Evolutionary conservation across 73 alveolate genomes (phyloP), one percentile per base, ranked within the genome.

Genomic region (Symbiodinium natans): DNA sequence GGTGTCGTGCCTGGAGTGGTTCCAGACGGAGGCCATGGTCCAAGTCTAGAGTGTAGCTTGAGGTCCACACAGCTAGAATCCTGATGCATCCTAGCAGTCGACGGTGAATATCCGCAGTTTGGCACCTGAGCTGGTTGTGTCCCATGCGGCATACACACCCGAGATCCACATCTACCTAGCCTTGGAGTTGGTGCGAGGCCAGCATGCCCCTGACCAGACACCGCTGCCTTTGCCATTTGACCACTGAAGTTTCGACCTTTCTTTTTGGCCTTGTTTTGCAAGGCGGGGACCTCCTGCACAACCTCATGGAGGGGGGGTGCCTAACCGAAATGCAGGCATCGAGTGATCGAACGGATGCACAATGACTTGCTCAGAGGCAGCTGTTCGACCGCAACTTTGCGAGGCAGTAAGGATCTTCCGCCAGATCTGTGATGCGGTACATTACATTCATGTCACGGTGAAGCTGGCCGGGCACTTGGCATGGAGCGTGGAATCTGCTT

Each of bases 261-360:
- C 56, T 43, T 43, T 56, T 8, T 21, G 25, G 74, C 33, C 74
- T 5, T 21, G 15, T 13, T 56, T 19, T 56, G 15, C 25, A 56
- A 90, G 97, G 97, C 9, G 97, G 97, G 29, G 97, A 90, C 52
- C 77, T 90, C n/a, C 41, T 90, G 56, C 87, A 90, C 80, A 39
- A 83, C 88, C 83, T 90, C 77, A 33, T 90, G 80, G 97, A 90
- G 27, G 77, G 39, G 3, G 97, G 97, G 21, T 82, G 88, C 89
- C 80, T 90, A 39, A 68, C 43, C 1, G 97, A 90, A 56, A 23
- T 36, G 52, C 84, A 90, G 97, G 97, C 97, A 23, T 31, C 23
- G 41, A 11, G 48, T 2, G 82, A 46, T 13, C n/a, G n/a, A n/a
- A n/a, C n/a, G n/a, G n/a, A n/a, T n/a, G n/a, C n/a, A n/a, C n/a